A percentile compares a stretch with the other conserved stretches of the same genome.
Conservation (phyloP, 495 filamentous ascomycete genomes). For the Umbilicaria muhlenbergii region DNA sequence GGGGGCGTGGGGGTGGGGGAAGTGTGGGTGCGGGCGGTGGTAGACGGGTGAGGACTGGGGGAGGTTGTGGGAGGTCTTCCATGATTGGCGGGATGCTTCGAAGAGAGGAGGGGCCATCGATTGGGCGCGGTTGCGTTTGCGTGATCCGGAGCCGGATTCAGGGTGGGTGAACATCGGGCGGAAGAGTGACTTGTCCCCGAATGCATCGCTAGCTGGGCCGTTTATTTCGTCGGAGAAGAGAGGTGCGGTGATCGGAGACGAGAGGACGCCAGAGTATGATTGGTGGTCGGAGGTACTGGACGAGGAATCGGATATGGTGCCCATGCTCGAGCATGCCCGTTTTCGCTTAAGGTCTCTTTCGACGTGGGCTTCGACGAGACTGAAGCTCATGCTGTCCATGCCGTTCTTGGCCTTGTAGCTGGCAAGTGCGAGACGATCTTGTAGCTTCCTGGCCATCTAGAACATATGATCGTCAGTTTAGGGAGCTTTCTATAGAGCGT, state of each 20-base stretch:
- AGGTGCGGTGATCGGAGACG: slow-evolving; percentile 48
- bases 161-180: slow-evolving; percentile 23
- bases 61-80: slow-evolving; percentile 58
- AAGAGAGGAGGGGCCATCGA: slow-evolving; percentile 42
- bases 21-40: slow-evolving; percentile 44
- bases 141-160: slow-evolving; percentile 28
- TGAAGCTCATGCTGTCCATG: slow-evolving; percentile 61
- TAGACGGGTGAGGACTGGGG: slow-evolving; percentile 73
- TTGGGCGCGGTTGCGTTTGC: slow-evolving; percentile 56
- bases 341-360: slow-evolving; percentile 58
- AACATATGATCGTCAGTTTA: not conserved
- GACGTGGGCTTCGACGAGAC: slow-evolving; percentile 55
- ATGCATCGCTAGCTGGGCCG: slow-evolving; percentile 36
- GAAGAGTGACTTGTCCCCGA: slow-evolving; percentile 37
- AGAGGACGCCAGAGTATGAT: slow-evolving; percentile 38
- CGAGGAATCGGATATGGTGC: slow-evolving; percentile 63
- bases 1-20: slow-evolving; percentile 41
- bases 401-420: slow-evolving; percentile 94
- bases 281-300: slow-evolving; percentile 47
- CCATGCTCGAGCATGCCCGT: slow-evolving; percentile 41
- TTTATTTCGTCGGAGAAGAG: slow-evolving; percentile 52
- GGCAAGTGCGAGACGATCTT: slow-evolving; percentile 85
- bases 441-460: slow-evolving; percentile 79
- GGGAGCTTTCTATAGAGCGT: not conserved
- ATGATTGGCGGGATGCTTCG: slow-evolving; percentile 40